Base-by-base conservation (phyloP, 306 rosid genomes). In the Pyrus pyrifolia region DNA sequence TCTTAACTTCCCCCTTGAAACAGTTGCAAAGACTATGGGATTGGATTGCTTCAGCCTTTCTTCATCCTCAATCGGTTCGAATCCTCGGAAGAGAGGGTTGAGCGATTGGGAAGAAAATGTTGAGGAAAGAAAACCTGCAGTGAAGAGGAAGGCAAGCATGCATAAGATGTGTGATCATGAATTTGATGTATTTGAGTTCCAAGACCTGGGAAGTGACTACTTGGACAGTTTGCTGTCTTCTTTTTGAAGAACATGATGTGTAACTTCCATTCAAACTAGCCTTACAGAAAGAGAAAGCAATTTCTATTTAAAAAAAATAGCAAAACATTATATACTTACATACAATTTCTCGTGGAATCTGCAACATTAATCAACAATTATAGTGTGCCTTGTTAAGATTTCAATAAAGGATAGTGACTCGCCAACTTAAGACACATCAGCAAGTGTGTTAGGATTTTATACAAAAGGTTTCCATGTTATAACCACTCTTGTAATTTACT, bases 171-270 rank as follows among this genome's bases (percentile, higher is more conserved):
- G 49, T 14, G 38, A 49, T 49, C 55, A 81, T 77, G 87, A 87
- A 66, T 68, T 73, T 18, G 92, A 84, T 82, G 90, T 81, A 38
- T 58, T 93, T 71, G 97, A 83, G 80, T 91, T 93, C 79, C 91
- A 89, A 77, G 98, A 93, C 73, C 68, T 91, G 72, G 98, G 98
- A 75, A 91, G 80, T 87, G 98, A 89, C 75, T 89, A 80, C 38
- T 86, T 93, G 89, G 98, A 93, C 71, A 87, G 73, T 81, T 89
- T 93, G 84, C 67, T 91, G 68, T 86, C 97, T 77, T 82, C 91
- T 61, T 76, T 84, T 79, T 91, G 67, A n/a, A 27, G 66, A 22
- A 71, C 31, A 12, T 57, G 42, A 31, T 33, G 22, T 12, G 12
- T 53, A 57, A 53, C n/a, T 11, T 52, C 52, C 63, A 3, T 23